These are phyloP conservation scores for Coemansia sp. DNA, from an alignment of 192 early-diverging fungal genomes.

Conservation along the genomic window DNA sequence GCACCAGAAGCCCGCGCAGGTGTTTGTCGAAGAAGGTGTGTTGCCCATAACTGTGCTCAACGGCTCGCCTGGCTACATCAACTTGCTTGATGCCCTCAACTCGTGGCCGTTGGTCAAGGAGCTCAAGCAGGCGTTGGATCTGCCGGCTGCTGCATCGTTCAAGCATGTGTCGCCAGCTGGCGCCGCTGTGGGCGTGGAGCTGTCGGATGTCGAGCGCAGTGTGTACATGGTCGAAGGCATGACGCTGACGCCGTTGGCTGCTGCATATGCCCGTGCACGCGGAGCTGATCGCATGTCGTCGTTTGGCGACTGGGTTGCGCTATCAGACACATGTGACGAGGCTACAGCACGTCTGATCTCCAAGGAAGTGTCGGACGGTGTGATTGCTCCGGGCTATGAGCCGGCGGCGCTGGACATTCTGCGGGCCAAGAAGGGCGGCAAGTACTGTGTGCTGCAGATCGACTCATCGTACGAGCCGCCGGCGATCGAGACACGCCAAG, in stretches of 20 bases:
- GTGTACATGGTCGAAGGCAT: constrained; percentile 94
- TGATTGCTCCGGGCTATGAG: constrained; percentile 91
- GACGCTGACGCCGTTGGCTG: constrained; percentile 80
- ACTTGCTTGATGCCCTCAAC: constrained; percentile 96
- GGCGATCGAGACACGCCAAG: constrained; percentile 84
- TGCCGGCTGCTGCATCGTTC: constrained; percentile 97
- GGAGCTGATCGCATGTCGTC: constrained; percentile 99
- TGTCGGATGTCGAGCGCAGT: constrained; percentile 78
- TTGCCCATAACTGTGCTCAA: constrained; percentile 89
- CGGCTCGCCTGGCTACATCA: constrained; percentile 97
- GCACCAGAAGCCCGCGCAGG: constrained; percentile 97
- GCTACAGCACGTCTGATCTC: constrained; percentile 94
- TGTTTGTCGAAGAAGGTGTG: constrained; percentile 72
- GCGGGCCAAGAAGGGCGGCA: constrained; percentile 94
- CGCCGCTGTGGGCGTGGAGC: constrained; percentile 85
- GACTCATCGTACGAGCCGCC: constrained; percentile 88
- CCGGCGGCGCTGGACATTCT: constrained; percentile 86
- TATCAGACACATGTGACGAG: constrained; percentile 85
- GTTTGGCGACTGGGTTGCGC: constrained; percentile 98
- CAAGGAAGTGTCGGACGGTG: constrained; percentile 95
- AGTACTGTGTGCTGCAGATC: constrained; percentile 94
- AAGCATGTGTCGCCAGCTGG: constrained; percentile 99
- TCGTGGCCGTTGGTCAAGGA: constrained; percentile 98
- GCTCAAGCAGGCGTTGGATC: constrained; percentile 75
- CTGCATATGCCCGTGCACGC: constrained; percentile 95